A percentile compares a stretch with the other conserved stretches of the same genome.
phyloP scores from a whole-genome alignment of 148 eudicot species.

The Gaultheria prostrata region DNA sequence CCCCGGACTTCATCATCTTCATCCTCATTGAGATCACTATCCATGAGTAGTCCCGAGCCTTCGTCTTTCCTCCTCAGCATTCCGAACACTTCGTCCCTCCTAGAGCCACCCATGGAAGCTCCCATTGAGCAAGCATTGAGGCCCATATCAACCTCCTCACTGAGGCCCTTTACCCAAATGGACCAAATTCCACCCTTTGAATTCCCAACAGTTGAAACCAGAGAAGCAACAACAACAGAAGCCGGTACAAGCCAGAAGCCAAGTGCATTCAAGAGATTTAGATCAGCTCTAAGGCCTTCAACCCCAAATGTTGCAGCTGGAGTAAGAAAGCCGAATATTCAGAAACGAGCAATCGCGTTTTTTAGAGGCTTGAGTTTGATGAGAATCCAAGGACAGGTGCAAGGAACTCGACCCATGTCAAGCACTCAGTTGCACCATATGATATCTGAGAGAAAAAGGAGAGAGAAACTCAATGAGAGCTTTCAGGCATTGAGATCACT shows the following conservation, averaged over 20 bases:
- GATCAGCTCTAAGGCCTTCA: constrained; percentile 16
- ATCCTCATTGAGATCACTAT: constrained; percentile 30
- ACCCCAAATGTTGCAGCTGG: constrained; percentile 1
- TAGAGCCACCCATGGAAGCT: constrained; percentile 17
- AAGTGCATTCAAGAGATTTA: constrained; percentile 56
- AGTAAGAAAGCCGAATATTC: constrained; percentile 37
- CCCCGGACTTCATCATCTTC: constrained; percentile 49
- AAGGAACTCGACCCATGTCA: constrained; percentile 34
- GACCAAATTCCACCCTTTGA: constrained; percentile 25
- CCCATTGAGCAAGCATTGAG: constrained; percentile 5
- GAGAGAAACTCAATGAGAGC: constrained; percentile 87
- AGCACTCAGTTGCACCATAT: constrained; percentile 70
- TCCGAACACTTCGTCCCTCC: constrained; percentile 18
- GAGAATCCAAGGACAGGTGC: constrained; percentile 27
- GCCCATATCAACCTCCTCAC: constrained; percentile 23
- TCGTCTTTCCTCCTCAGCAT: constrained; percentile 40
- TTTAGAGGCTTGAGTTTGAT: constrained; percentile 38
- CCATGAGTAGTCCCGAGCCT: constrained; percentile 51
- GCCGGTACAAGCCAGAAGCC: constrained; percentile 29
- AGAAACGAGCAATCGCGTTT: constrained; percentile 44
- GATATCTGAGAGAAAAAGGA: constrained; percentile 74
- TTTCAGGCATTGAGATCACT: constrained; percentile 68
- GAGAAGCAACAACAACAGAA: constrained; percentile 37
- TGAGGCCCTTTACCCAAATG: constrained; percentile 28
- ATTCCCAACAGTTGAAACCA: constrained; percentile 42